Evolutionary conservation across 1,284 basidiomycete genomes (phyloP), one percentile per base, ranked within the genome.

Genomic region (Chondrostereum purpureum): DNA sequence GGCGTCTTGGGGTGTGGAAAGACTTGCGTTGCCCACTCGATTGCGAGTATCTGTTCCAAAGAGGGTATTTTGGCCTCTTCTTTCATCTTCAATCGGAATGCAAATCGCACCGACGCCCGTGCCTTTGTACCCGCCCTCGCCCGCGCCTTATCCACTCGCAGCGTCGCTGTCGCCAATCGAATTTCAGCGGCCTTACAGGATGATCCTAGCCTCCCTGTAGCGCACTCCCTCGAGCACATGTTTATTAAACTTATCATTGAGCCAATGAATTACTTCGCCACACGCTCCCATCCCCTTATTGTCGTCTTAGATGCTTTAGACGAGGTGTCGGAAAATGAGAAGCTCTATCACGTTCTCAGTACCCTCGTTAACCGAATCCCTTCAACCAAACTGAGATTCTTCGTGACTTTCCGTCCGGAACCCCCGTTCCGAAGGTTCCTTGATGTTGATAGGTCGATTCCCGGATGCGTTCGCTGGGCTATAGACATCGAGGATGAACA

Each of bases 341-440:
- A 18, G 13, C 18, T 41, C 13, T 10, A 3, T n/a, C 14, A 21
- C 2, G 13, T 41, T 4, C 12, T 13, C 18, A 11, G 23, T 4
- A 13, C 20, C 10, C n/a, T 8, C n/a, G 21, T 41, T 3, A 17
- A 17, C 4, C n/a, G n/a, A n/a, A n/a, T n/a, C n/a, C n/a, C n/a
- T n/a, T n/a, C n/a, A n/a, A n/a, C n/a, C n/a, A 41, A 41, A 21
- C 39, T 41, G n/a, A 17, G 39, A 10, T 14, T 41, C 22, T 41
- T 41, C 22, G 21, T 41, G 13, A 41, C 39, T 5, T 41, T 21
- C 21, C 39, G 39, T 23, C 39, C 39, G 4, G 13, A 5, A 3
- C 22, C 39, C 23, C 39, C 39, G 2, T 21, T 18, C 12, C 2
- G n/a, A 18, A 3, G 18, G 12, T 3, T 21, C 18, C n/a, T 31